A percentile compares a stretch with the other conserved stretches of the same genome.
Evolutionary conservation across 1,284 basidiomycete genomes (phyloP).

Genomic region (Coniophora puteana): DNA sequence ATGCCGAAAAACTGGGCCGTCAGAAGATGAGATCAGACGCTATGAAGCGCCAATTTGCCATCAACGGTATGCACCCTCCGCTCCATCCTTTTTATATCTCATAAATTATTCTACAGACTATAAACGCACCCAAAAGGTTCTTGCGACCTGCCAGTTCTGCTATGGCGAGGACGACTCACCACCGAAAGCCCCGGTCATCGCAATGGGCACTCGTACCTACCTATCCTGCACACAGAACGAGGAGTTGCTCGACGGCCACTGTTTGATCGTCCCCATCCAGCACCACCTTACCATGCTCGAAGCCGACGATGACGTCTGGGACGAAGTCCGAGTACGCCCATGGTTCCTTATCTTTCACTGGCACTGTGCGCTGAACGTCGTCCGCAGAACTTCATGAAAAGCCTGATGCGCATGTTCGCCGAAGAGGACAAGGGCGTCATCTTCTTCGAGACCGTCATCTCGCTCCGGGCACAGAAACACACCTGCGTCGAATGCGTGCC

Average conservation of each 20-base stretch:
- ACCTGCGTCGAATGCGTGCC: conserved; percentile 93
- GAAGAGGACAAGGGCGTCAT: conserved; percentile 87
- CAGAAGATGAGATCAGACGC: conserved; percentile 95
- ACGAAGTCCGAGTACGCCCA: conserved; percentile 81
- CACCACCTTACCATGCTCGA: conserved; percentile 91
- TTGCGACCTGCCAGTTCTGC: conserved; percentile 86
- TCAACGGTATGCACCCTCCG: conserved; percentile 63
- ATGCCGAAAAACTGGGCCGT: conserved; percentile 87
- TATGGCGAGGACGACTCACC: conserved; percentile 84
- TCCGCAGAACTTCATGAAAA: conserved; percentile 96
- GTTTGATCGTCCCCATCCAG: conserved; percentile 93
- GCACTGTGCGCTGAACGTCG: not conserved
- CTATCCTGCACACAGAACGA: conserved; percentile 85
- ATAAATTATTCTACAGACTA: conserved; percentile 61
- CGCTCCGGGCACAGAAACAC: conserved; percentile 84
- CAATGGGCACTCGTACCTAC: conserved; percentile 88
- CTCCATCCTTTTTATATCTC: conserved; percentile 4
- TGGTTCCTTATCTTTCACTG: conserved; percentile 2
- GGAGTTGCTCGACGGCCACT: conserved; percentile 86
- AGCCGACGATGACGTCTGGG: conserved; percentile 98
- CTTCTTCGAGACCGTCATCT: conserved; percentile 92
- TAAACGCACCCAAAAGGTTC: conserved; percentile 87
- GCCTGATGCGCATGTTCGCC: conserved; percentile 91
- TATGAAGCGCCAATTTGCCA: conserved; percentile 96
- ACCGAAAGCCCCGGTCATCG: conserved; percentile 83